These are phyloP conservation scores for Geotrichum klebahnii DNA, from an alignment of 1,139 yeast genomes.

Conservation along the genomic window DNA sequence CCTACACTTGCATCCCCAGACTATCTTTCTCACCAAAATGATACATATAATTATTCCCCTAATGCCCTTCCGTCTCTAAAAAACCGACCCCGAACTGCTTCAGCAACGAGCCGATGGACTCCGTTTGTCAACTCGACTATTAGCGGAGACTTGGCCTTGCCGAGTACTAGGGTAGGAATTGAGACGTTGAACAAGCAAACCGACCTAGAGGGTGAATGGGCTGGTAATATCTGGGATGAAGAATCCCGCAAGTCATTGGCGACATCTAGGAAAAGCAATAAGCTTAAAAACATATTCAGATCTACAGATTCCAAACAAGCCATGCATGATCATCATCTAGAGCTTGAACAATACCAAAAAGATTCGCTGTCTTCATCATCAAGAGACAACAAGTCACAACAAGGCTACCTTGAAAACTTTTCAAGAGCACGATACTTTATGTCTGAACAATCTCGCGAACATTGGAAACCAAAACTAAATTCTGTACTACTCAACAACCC, in stretches of 20 bases:
- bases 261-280: conserved; percentile 1
- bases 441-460: conserved; percentile 41
- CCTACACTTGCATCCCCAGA: too few species aligned
- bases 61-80: not conserved
- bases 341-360: not conserved
- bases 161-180: conserved; percentile 6
- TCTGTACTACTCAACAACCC: conserved; percentile 69
- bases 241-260: conserved; percentile 3
- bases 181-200: conserved; percentile 18
- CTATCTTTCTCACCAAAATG: too few species aligned
- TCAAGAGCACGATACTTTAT: conserved; percentile 24
- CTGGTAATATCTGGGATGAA: conserved; percentile 4
- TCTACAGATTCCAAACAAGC: not conserved
- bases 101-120: conserved; percentile 19
- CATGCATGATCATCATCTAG: not conserved
- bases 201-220: conserved; percentile 18
- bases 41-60: too few species aligned
- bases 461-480: conserved; percentile 59
- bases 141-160: not conserved
- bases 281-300: not conserved
- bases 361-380: not conserved
- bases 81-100: not conserved
- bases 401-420: conserved; percentile 4
- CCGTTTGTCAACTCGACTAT: conserved; percentile 18
- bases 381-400: not conserved